Conservation (phyloP, 805 yeast species). For the Zygotorulaspora chibaensis region DNA sequence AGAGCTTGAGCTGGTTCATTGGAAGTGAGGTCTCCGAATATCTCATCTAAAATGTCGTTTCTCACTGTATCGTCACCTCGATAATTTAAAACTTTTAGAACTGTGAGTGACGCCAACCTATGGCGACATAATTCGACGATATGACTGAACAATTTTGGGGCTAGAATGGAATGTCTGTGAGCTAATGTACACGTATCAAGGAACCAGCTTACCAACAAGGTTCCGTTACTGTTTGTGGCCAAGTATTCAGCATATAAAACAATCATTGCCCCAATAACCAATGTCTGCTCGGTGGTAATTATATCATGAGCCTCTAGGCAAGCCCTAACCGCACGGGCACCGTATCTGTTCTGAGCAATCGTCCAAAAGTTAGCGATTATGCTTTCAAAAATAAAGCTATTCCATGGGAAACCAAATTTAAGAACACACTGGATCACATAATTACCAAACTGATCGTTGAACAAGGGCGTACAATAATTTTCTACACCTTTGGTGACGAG, state of each 20-base stretch:
- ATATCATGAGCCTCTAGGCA: constrained; percentile 73
- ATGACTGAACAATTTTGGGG: constrained; percentile 57
- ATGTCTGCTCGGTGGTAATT: constrained; percentile 60
- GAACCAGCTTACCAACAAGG: constrained; percentile 88
- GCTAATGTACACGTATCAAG: constrained; percentile 75
- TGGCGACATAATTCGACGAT: constrained; percentile 66
- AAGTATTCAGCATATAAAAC: constrained; percentile 73
- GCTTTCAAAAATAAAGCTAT: constrained; percentile 82
- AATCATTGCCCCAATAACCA: constrained; percentile 71
- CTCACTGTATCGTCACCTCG: constrained; percentile 63
- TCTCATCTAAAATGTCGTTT: constrained; percentile 53
- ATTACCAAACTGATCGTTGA: constrained; percentile 95
- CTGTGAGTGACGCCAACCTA: constrained; percentile 78
- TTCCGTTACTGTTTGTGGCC: constrained; percentile 81
- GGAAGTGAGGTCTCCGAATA: constrained; percentile 52
- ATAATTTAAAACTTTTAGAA: constrained; percentile 70
- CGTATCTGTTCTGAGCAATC: constrained; percentile 84
- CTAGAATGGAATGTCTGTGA: constrained; percentile 60
- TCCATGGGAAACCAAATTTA: constrained; percentile 84
- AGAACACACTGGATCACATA: constrained; percentile 93
- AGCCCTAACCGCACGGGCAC: constrained; percentile 92
- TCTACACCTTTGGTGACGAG: constrained; percentile 65
- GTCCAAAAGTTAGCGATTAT: constrained; percentile 72
- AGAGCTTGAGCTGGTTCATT: constrained; percentile 45
- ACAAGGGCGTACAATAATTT: constrained; percentile 78